Conservation (phyloP, 306 rosid genomes). For the Cotoneaster glaucophyllus region DNA sequence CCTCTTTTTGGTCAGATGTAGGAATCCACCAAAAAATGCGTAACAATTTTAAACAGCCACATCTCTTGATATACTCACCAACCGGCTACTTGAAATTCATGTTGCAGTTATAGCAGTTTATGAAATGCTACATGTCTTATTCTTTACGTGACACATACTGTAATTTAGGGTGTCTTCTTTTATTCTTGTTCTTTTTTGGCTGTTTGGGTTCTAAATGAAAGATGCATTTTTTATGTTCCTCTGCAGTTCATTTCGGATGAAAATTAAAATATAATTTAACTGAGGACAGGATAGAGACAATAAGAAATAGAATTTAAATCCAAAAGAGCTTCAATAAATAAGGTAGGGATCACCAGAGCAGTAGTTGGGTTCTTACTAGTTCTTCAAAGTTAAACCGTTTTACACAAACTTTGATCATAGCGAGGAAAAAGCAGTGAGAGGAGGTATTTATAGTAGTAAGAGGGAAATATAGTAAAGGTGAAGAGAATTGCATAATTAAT, state of each 20-base stretch:
- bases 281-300: background rate
- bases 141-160: background rate
- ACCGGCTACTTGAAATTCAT: background rate
- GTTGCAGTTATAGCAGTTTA: background rate
- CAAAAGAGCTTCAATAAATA: background rate
- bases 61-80: background rate
- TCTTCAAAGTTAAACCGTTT: no score
- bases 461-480: background rate
- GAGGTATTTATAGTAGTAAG: background rate
- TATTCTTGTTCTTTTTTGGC: no score
- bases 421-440: background rate
- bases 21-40: background rate
- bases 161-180: no score
- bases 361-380: no score
- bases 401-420: no score
- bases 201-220: no score
- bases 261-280: background rate
- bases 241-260: no score
- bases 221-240: no score
- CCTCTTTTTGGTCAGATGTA: background rate
- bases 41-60: background rate
- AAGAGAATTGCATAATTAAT: background rate
- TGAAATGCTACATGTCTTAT: background rate
- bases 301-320: background rate
- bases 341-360: background rate